Evolutionary conservation across 768 basidiomycete species (phyloP).

Genomic region (Lentinula detonsa): DNA sequence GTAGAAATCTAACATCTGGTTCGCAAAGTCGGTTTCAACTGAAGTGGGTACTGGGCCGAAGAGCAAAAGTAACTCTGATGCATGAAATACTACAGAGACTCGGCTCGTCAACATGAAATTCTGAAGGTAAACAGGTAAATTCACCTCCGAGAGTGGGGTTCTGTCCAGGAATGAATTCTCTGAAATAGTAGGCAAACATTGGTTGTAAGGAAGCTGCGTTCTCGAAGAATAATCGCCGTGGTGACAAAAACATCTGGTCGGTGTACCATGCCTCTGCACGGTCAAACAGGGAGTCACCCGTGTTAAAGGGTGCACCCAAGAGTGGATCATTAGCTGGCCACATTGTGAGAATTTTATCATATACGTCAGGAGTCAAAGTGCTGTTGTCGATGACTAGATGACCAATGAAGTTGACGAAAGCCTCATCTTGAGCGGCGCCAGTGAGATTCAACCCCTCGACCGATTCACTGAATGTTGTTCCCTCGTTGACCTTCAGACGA

Average conservation of each 20-base stretch:
- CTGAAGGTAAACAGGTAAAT: constrained; percentile 7
- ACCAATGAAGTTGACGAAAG: constrained; percentile 42
- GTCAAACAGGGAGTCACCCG: constrained; percentile 55
- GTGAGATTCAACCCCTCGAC: constrained; percentile 33
- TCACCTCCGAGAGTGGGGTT: constrained; percentile 41
- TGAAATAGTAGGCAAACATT: constrained; percentile 50
- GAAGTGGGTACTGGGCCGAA: constrained; percentile 42
- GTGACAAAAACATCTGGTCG: constrained; percentile 48
- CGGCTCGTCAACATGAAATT: not conserved
- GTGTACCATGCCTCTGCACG: constrained; percentile 53
- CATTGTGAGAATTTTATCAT: constrained; percentile 29
- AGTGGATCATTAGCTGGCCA: constrained; percentile 45
- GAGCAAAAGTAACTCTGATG: constrained; percentile 39
- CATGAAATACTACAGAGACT: constrained; percentile 35
- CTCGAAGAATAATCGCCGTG: constrained; percentile 44
- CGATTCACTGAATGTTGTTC: constrained; percentile 34
- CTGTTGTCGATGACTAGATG: constrained; percentile 47
- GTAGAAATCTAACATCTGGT: constrained; percentile 44
- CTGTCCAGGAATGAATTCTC: constrained; percentile 53
- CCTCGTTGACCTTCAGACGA: constrained; percentile 42
- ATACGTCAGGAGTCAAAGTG: constrained; percentile 35
- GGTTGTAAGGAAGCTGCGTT: constrained; percentile 40
- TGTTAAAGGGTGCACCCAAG: constrained; percentile 47
- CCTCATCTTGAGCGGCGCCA: constrained; percentile 31
- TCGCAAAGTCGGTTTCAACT: constrained; percentile 39